Conservation (phyloP, 345 rosid genomes). For the Xanthoceras sorbifolium region DNA sequence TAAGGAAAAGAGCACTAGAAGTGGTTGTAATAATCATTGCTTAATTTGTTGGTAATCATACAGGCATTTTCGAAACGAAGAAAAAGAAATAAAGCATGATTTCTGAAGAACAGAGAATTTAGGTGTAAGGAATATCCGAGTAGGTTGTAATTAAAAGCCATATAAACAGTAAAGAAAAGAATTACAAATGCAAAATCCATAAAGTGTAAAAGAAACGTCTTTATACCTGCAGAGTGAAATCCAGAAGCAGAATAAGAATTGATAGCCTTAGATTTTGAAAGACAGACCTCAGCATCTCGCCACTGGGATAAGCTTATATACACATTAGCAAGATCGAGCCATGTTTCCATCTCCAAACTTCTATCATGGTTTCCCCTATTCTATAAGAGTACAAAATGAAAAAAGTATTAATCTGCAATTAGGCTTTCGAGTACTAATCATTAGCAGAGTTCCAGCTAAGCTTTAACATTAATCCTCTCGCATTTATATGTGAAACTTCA, state of each 20-base stretch:
- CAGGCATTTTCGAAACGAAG: background rate
- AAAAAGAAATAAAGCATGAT: background rate
- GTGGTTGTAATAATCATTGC: background rate
- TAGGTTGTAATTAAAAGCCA: background rate
- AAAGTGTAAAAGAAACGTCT: background rate
- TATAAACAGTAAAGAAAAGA: background rate
- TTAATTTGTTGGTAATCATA: background rate
- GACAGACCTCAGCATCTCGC: constrained; percentile 73
- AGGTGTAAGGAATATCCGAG: background rate
- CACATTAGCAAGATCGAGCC: constrained; percentile 70
- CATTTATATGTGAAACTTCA: background rate
- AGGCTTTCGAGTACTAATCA: background rate
- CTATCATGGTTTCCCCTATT: constrained; percentile 27
- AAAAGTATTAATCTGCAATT: constrained; percentile 1
- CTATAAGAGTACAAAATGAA: constrained; percentile 20
- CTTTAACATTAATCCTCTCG: background rate
- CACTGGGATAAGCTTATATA: constrained; percentile 61
- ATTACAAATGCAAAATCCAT: background rate
- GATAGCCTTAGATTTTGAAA: constrained; percentile 61
- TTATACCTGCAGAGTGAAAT: constrained; percentile 52
- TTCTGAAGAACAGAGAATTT: background rate
- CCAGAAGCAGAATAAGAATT: constrained; percentile 56
- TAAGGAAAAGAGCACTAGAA: background rate
- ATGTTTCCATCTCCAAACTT: constrained; percentile 65
- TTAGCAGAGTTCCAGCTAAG: background rate